Conservation (phyloP, 1,284 basidiomycete genomes). For the Cutaneotrichosporon curvatum region DNA sequence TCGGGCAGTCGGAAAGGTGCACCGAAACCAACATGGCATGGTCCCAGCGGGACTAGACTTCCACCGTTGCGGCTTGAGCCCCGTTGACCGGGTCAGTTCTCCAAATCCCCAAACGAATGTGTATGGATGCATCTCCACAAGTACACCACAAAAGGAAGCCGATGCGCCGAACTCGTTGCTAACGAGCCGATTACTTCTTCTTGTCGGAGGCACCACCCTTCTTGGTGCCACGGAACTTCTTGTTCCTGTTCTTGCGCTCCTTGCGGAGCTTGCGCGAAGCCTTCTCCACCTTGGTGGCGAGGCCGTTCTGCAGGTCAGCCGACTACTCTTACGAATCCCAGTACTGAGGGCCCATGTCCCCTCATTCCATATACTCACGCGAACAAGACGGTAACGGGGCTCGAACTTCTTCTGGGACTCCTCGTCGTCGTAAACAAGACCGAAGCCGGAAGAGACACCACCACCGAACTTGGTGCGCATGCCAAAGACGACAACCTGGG, state of each 20-base stretch:
- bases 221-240: conserved; percentile 51
- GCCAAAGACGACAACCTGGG: conserved; percentile 57
- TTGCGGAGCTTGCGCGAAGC: conserved; percentile 96
- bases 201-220: conserved; percentile 9
- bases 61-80: no score
- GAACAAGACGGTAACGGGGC: conserved; percentile 89
- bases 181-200: conserved; percentile 15
- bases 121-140: no score
- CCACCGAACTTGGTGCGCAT: conserved; percentile 96
- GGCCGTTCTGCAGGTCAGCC: conserved; percentile 49
- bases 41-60: no score
- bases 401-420: conserved; percentile 93
- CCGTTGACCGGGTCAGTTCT: no score
- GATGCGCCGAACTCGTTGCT: background rate
- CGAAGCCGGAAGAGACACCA: conserved; percentile 95
- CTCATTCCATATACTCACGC: conserved; percentile 62
- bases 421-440: conserved; percentile 96
- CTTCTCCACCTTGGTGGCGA: conserved; percentile 78
- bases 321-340: no score
- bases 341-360: no score
- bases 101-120: no score
- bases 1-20: no score
- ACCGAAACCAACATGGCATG: no score
- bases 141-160: no score
- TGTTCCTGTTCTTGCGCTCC: conserved; percentile 98